A percentile compares a stretch with the other conserved stretches of the same genome.
Evolutionary conservation across 768 basidiomycete species (phyloP).

Genomic region (Infundibulicybe gibba): DNA sequence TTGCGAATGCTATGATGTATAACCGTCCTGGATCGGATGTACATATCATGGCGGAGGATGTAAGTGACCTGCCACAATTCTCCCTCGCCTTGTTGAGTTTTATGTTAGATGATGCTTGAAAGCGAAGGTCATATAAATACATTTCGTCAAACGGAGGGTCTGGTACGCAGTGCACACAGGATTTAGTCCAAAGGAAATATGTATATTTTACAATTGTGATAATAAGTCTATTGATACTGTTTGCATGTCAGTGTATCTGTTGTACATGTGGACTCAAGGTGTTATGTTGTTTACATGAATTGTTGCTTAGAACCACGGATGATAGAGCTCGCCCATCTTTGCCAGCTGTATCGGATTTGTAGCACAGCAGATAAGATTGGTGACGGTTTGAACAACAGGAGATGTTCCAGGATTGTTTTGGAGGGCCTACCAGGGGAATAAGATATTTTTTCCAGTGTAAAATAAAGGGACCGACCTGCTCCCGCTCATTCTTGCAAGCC

Average conservation of each 20-base stretch:
- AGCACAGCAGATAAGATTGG: conserved; percentile 78
- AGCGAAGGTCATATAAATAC: conserved; percentile 63
- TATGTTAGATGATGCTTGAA: conserved; percentile 67
- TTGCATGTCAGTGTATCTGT: too few species aligned
- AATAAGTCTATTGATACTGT: conserved; percentile 4
- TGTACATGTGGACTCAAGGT: conserved; percentile 4
- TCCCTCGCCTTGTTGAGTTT: not conserved
- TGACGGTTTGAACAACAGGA: conserved; percentile 78
- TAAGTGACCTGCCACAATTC: conserved; percentile 31
- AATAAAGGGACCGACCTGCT: conserved; percentile 49
- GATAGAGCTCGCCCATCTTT: conserved; percentile 81
- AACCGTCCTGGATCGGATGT: conserved; percentile 85
- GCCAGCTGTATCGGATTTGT: conserved; percentile 84
- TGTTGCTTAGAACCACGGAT: conserved; percentile 73
- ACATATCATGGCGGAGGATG: conserved; percentile 89
- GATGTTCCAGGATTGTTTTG: conserved; percentile 34
- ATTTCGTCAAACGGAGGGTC: conserved; percentile 76
- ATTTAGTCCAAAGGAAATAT: conserved; percentile 11
- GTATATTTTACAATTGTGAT: not conserved
- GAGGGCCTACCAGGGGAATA: conserved; percentile 21
- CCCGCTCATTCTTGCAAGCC: conserved; percentile 84
- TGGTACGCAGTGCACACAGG: conserved; percentile 43
- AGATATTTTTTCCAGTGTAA: not conserved
- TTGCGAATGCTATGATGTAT: conserved; percentile 97
- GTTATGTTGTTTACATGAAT: conserved; percentile 6